Evolutionary conservation across 305 asterid species (phyloP).

Genomic region (Fraxinus xanthoxyloides): DNA sequence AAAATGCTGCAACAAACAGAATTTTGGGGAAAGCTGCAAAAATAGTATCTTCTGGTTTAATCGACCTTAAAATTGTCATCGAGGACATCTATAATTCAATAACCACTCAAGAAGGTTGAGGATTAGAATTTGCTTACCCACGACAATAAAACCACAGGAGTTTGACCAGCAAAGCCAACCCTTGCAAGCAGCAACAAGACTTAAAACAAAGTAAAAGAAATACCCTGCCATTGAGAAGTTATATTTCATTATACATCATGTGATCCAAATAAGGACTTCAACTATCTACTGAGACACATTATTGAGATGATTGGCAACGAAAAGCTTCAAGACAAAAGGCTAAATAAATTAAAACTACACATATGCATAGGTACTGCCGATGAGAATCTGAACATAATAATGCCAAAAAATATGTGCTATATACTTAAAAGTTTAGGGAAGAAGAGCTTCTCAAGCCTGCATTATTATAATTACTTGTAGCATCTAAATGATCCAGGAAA

Average conservation of each 20-base stretch:
- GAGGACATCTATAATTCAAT: conserved; percentile 3
- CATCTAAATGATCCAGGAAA: background rate
- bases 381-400: conserved; percentile 9
- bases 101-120: conserved; percentile 14
- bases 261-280: background rate
- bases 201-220: conserved; percentile 70
- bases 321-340: conserved; percentile 12
- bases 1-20: conserved; percentile 74
- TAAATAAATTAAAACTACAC: background rate
- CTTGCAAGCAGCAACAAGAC: conserved; percentile 88
- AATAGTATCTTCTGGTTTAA: conserved; percentile 20
- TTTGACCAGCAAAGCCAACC: conserved; percentile 86
- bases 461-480: background rate
- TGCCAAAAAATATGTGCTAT: background rate
- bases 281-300: background rate
- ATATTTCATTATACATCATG: conserved; percentile 23
- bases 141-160: conserved; percentile 80
- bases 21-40: conserved; percentile 85
- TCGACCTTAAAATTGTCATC: conserved; percentile 14
- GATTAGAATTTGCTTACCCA: conserved; percentile 63
- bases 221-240: conserved; percentile 53
- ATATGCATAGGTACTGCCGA: conserved; percentile 5
- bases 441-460: conserved; percentile 2
- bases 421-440: background rate
- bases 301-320: background rate